Evolutionary conservation across 805 yeast species (phyloP).

Genomic region (Metschnikowia gruessii): DNA sequence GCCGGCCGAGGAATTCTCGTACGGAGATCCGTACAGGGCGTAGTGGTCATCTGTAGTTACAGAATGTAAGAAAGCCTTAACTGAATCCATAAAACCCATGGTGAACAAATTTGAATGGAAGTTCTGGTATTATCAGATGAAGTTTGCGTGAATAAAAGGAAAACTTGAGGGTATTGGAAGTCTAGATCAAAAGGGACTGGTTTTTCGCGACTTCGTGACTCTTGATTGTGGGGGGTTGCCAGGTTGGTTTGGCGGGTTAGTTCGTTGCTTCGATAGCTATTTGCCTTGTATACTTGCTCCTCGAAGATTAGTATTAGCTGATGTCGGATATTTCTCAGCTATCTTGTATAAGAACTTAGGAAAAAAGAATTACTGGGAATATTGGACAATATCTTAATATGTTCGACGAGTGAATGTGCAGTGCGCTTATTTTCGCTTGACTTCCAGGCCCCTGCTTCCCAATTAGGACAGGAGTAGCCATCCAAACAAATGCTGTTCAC

Average conservation of each 20-base stretch:
- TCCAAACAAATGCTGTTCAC: too few relatives aligned
- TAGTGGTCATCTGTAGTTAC: conserved; percentile 59
- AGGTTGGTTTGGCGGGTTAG: too few relatives aligned
- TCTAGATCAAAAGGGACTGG: too few relatives aligned
- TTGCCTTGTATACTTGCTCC: neutral
- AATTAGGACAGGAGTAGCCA: neutral
- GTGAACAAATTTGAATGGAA: neutral
- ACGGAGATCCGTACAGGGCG: conserved; percentile 47
- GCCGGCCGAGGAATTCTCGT: conserved; percentile 19
- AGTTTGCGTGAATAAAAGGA: neutral
- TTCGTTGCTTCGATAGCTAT: neutral
- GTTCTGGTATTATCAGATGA: neutral
- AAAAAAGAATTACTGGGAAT: neutral
- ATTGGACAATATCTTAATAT: neutral
- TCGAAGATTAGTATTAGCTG: neutral
- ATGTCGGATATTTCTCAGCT: neutral
- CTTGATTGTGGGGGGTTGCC: too few relatives aligned
- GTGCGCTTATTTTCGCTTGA: conserved; percentile 1
- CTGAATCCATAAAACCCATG: conserved; percentile 40
- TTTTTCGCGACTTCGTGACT: too few relatives aligned
- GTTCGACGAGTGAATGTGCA: conserved; percentile 1
- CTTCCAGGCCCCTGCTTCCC: neutral
- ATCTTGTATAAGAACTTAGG: neutral
- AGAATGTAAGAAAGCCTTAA: conserved; percentile 43
- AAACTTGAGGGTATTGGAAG: neutral